Conservation (phyloP, 1,284 basidiomycete species). For the Hymenochaete sp. region DNA sequence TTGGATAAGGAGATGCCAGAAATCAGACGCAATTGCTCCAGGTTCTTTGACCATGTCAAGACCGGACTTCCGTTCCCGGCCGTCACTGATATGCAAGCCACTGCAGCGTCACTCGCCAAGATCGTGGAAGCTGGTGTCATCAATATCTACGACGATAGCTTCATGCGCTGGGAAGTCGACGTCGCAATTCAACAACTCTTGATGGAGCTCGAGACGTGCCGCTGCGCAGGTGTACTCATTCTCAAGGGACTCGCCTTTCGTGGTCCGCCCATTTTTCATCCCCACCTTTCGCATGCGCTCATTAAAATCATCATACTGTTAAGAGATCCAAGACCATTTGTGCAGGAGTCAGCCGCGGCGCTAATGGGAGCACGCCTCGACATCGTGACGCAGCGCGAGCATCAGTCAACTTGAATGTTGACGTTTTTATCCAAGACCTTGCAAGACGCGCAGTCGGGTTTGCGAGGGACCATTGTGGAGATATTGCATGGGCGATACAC, state of each 20-base stretch:
- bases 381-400: conserved; percentile 68
- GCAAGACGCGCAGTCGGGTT: conserved; percentile 81
- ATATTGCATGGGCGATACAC: conserved; percentile 92
- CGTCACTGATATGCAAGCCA: conserved; percentile 81
- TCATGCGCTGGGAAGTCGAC: conserved; percentile 81
- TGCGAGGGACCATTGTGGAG: conserved; percentile 75
- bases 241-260: conserved; percentile 86
- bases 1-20: conserved; percentile 70
- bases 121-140: conserved; percentile 76
- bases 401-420: conserved; percentile 52
- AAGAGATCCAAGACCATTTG: conserved; percentile 75
- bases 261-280: conserved; percentile 78
- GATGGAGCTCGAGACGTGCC: conserved; percentile 64
- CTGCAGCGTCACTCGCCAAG: conserved; percentile 76
- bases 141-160: conserved; percentile 76
- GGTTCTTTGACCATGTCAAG: conserved; percentile 89
- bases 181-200: conserved; percentile 74
- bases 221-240: conserved; percentile 81
- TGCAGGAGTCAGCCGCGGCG: conserved; percentile 87
- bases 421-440: conserved; percentile 72
- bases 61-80: conserved; percentile 76
- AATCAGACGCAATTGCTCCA: conserved; percentile 67
- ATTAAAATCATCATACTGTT: conserved; percentile 87
- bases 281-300: conserved; percentile 79
- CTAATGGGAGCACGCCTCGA: conserved; percentile 84